Evolutionary conservation across 1,284 basidiomycete genomes (phyloP), one percentile per base, ranked within the genome.

Genomic region (Ceratorhiza oryzae-sativae): DNA sequence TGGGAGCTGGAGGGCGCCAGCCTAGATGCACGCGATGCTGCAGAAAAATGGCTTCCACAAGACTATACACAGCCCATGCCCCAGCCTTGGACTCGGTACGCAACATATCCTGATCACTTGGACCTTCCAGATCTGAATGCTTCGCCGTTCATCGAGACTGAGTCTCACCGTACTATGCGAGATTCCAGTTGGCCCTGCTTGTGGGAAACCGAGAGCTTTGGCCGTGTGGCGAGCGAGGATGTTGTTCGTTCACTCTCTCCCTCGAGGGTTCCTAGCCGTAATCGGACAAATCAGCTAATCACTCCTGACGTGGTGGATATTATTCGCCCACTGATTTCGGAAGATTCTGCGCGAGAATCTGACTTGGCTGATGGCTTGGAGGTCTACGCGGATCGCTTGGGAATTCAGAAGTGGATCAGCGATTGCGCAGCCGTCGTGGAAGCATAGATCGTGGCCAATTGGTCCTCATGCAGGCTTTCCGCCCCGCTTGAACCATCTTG

Each of bases 301-400:
- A n/a, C n/a, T n/a, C n/a, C n/a, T n/a, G n/a, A n/a, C n/a, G n/a
- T n/a, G n/a, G n/a, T n/a, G n/a, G n/a, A n/a, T n/a, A n/a, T n/a
- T n/a, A n/a, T n/a, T n/a, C n/a, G n/a, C n/a, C n/a, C n/a, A n/a
- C n/a, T n/a, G n/a, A n/a, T n/a, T n/a, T n/a, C n/a, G n/a, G n/a
- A n/a, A n/a, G n/a, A n/a, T n/a, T n/a, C n/a, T n/a, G n/a, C n/a
- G n/a, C 49, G 4, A 12, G 49, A 51, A 25, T 18, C 4, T 4
- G 53, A 55, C 25, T 36, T 32, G n/a, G 27, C 53, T 4, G 53
- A 55, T 32, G 53, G 53, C 30, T 55, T 55, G 53, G 53, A 55
- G 27, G 32, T 32, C 20, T 32, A 15, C 27, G 32, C 32, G 25
- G 53, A 55, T 18, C 32, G 55, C 2, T 34, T 58, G 34, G 15